Percentiles rank a stretch among this genome's conserved stretches.
Conservation (phyloP, 1,284 basidiomycete genomes). For the Leccinum fallax region DNA sequence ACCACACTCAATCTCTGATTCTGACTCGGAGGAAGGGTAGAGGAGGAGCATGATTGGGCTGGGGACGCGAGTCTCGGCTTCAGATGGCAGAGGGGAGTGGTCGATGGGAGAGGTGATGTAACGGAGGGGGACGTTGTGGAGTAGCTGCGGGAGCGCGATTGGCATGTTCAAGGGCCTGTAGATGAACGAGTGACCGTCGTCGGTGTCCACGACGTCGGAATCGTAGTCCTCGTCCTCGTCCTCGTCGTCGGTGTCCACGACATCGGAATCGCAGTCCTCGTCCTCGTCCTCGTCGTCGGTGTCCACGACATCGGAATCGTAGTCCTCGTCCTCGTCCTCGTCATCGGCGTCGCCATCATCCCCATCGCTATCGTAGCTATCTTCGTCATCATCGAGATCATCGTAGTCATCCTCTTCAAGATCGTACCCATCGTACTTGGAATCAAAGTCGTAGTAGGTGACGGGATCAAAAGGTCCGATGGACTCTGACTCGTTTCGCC, state of each 20-base stretch:
- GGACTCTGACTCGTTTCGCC: constrained; percentile 1
- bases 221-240: no score
- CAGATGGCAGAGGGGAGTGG: background rate
- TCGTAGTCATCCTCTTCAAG: background rate
- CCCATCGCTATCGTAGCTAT: background rate
- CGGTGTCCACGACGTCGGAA: no score
- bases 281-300: no score
- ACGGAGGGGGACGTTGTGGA: background rate
- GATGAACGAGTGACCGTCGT: no score
- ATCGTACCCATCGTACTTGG: no score
- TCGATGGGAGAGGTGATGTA: background rate
- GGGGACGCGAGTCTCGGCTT: background rate
- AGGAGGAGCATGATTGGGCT: background rate
- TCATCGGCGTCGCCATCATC: background rate
- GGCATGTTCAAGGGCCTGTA: background rate
- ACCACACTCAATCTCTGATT: background rate
- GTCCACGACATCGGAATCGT: background rate
- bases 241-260: no score
- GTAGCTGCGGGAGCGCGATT: constrained; percentile 14
- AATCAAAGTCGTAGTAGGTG: background rate
- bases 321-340: background rate
- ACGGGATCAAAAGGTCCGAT: background rate
- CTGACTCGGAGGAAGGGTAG: background rate
- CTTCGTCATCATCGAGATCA: background rate
- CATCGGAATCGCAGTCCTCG: no score